A percentile compares a stretch with the other conserved stretches of the same genome.
Evolutionary conservation across 257 asterid species (phyloP).

Genomic region (Fraxinus cuspidata): DNA sequence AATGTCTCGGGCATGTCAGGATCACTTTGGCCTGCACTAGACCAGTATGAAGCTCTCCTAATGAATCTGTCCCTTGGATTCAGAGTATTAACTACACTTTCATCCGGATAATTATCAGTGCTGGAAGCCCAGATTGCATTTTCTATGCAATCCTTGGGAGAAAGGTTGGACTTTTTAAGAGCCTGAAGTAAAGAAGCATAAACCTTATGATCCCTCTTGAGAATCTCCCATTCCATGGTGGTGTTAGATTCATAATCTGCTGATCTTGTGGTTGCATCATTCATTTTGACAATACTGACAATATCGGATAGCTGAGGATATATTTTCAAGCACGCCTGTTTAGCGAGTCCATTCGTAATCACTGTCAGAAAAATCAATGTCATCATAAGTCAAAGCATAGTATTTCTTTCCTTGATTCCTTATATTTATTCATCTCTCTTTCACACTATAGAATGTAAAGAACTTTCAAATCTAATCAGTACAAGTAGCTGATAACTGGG

Average conservation of each 20-base stretch:
- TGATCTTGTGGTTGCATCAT: constrained; percentile 17
- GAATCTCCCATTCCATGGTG: constrained; percentile 33
- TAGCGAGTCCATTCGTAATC: constrained; percentile 52
- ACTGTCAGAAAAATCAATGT: constrained; percentile 54
- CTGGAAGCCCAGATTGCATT: constrained; percentile 76
- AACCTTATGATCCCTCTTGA: constrained; percentile 52
- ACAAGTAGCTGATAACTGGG: not conserved
- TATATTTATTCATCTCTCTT: not conserved
- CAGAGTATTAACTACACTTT: constrained; percentile 66
- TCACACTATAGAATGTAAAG: not conserved
- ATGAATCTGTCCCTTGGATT: constrained; percentile 52
- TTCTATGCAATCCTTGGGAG: constrained; percentile 53
- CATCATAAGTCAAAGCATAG: constrained; percentile 18
- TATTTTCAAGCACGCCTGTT: constrained; percentile 54
- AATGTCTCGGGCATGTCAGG: constrained; percentile 72
- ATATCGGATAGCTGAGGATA: constrained; percentile 62
- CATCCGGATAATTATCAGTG: constrained; percentile 69
- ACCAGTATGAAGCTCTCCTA: constrained; percentile 73
- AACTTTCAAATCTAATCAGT: not conserved
- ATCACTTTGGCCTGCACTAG: constrained; percentile 74
- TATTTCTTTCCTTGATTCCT: not conserved
- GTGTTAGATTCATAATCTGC: constrained; percentile 33
- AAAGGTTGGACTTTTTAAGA: constrained; percentile 44
- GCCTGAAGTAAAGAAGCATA: constrained; percentile 62
- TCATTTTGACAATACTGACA: constrained; percentile 31